Conservation (phyloP, 2,329 filamentous ascomycete species). For the Nemania serpens region DNA sequence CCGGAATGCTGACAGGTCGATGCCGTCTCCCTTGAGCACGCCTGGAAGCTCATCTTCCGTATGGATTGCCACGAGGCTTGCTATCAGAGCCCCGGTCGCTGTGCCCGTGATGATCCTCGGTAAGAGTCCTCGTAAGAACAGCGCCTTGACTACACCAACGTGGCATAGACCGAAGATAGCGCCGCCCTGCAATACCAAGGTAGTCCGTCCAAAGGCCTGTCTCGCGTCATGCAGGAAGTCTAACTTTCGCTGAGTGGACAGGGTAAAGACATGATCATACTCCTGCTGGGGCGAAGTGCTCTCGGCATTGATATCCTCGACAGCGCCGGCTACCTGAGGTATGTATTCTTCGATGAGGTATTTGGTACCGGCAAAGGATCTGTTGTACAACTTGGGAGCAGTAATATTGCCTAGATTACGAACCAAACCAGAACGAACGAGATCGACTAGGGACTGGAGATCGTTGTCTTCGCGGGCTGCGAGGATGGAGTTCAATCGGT, state of each 20-base stretch:
- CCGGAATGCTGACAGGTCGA: constrained; percentile 81
- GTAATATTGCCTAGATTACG: constrained; percentile 93
- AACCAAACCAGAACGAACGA: constrained; percentile 77
- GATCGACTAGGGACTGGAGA: constrained; percentile 74
- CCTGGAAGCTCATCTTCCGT: constrained; percentile 81
- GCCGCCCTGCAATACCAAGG: constrained; percentile 84
- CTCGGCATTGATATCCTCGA: constrained; percentile 72
- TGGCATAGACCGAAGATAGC: constrained; percentile 92
- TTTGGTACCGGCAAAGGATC: constrained; percentile 87
- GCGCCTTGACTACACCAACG: constrained; percentile 84
- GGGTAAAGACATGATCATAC: constrained; percentile 35
- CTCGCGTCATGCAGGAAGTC: constrained; percentile 86
- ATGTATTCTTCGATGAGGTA: constrained; percentile 90
- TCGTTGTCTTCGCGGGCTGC: constrained; percentile 72
- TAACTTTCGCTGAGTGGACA: constrained; percentile 78
- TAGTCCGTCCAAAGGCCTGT: constrained; percentile 85
- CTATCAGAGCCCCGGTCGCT: constrained; percentile 86
- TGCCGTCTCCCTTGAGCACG: constrained; percentile 77
- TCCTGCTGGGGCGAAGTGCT: constrained; percentile 30
- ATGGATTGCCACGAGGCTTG: constrained; percentile 84
- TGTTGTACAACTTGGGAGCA: constrained; percentile 78
- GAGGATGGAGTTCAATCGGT: constrained; percentile 73
- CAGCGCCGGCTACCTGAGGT: constrained; percentile 77
- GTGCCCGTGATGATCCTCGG: constrained; percentile 92
- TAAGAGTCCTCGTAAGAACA: constrained; percentile 78